These are phyloP conservation scores for Aureobasidium sp. DNA, from an alignment of 2,329 filamentous ascomycete species.

Conservation along the genomic window DNA sequence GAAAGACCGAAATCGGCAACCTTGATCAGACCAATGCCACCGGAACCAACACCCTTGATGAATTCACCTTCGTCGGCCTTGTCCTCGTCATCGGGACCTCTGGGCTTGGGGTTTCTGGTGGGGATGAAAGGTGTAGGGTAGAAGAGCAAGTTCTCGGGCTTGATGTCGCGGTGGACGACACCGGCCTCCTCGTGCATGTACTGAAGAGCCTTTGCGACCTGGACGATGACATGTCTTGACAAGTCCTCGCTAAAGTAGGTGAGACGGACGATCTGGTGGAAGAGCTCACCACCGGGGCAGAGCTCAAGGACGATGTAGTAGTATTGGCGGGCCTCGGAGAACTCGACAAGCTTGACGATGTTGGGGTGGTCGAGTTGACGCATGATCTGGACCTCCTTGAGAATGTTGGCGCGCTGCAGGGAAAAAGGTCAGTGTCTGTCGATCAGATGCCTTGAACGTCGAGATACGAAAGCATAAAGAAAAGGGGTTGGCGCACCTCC, in stretches of 20 bases:
- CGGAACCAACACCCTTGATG: slow-evolving; percentile 68
- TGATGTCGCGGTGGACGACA: slow-evolving; percentile 97
- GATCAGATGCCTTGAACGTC: not conserved
- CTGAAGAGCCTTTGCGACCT: slow-evolving; percentile 89
- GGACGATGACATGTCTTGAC: slow-evolving; percentile 86
- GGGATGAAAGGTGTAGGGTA: slow-evolving; percentile 77
- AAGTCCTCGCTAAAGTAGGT: slow-evolving; percentile 98
- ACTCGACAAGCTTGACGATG: slow-evolving; percentile 88
- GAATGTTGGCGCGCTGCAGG: slow-evolving; percentile 81
- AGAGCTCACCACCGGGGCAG: slow-evolving; percentile 89
- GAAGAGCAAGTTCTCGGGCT: slow-evolving; percentile 95
- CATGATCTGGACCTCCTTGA: slow-evolving; percentile 99
- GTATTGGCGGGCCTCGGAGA: slow-evolving; percentile 87
- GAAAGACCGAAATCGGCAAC: slow-evolving; percentile 97
- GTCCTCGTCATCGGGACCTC: slow-evolving; percentile 84
- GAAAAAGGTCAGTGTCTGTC: slow-evolving; percentile 36
- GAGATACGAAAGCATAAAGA: slow-evolving; percentile 17
- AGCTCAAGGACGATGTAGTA: slow-evolving; percentile 97
- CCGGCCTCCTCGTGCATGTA: slow-evolving; percentile 93
- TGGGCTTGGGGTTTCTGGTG: slow-evolving; percentile 71
- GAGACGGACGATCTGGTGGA: slow-evolving; percentile 95
- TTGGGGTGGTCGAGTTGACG: slow-evolving; percentile 93
- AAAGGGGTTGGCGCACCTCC: slow-evolving; percentile 70
- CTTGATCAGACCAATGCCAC: slow-evolving; percentile 92
- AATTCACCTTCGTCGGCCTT: slow-evolving; percentile 97